Base-by-base conservation (phyloP, 148 eudicot species). In the Rhododendron kiyosumense region DNA sequence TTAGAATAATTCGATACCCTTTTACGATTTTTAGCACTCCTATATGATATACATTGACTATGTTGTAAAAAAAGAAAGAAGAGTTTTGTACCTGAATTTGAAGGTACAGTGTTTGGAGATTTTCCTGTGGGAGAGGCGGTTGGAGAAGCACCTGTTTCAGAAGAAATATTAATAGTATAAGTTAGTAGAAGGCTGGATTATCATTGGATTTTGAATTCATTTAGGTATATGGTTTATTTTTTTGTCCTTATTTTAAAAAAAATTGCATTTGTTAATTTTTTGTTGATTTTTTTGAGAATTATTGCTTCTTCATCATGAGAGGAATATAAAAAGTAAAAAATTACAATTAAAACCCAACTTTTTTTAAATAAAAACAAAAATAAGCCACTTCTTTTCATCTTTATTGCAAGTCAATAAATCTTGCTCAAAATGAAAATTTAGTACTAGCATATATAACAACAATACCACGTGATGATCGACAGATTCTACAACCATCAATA, bases 141-240 rank as follows among this genome's bases (percentile, higher is more conserved):
- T 26, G 93, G 90, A 75, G 92, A 86, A 73, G 59, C 91, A 82
- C 88, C 95, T 90, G 91, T 41, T 87, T 9, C 77, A 83, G 17
- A 59, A 18, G 81, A 87, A 10, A 69, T 81, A 34, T 43, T 34
- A 34, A 76, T 1, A 74, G 8, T 74, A 22, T 46, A 61, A 61
- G 78, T 84, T 84, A 83, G 83, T 36, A 49, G n/a, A 76, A 43
- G 34, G 54, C 41, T 51, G 15, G 6, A 67, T n/a, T 22, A 20
- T 10, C 2, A 36, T 74, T 36, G 1, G 57, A 61, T 61, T 61
- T 24, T 61, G 26, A 52, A 15, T 52, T 22, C 22, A 24, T 61
- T 61, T 61, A 7, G 22, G n/a, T 22, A 61, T 6, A 17, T 38
- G 41, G 41, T 34, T 34, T 34, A 34, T 34, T 34, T 34, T 34